A percentile compares a stretch with the other conserved stretches of the same genome.
Evolutionary conservation across 495 filamentous ascomycete genomes (phyloP).

Genomic region (Parmelia sp.): DNA sequence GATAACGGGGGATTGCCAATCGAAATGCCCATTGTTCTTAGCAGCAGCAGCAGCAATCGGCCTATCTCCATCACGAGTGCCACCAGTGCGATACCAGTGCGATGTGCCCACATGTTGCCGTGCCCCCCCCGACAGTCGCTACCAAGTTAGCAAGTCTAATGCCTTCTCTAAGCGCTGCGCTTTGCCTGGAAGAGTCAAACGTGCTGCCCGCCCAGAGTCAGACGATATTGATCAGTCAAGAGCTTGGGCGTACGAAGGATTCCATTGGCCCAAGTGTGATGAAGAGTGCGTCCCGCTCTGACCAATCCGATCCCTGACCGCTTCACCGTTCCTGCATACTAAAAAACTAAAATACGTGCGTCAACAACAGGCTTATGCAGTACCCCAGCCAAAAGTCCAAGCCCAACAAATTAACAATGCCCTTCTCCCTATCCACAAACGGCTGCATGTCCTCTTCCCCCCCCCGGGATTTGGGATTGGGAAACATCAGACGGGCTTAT

Average conservation of each 20-base stretch:
- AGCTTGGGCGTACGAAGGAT: not conserved
- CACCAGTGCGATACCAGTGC: not conserved
- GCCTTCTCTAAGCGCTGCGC: conserved; percentile 25
- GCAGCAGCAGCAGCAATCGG: no score
- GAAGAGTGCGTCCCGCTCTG: not conserved
- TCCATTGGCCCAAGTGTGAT: conserved; percentile 11
- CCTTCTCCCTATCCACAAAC: not conserved
- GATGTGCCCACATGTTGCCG: not conserved
- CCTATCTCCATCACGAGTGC: not conserved
- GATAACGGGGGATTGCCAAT: not conserved
- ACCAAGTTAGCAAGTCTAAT: not conserved
- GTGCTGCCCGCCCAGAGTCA: conserved; percentile 5
- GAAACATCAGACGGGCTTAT: not conserved
- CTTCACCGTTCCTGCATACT: conserved; percentile 17
- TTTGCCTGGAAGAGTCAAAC: conserved; percentile 11
- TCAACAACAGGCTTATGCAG: not conserved
- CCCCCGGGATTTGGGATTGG: no score
- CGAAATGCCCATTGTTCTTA: no score
- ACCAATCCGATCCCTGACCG: conserved; percentile 7
- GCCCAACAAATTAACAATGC: not conserved
- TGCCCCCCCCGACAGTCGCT: conserved; percentile 11
- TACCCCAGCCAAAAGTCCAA: not conserved
- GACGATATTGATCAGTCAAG: not conserved
- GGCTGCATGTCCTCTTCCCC: not conserved
- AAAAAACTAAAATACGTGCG: conserved; percentile 8